Evolutionary conservation across 1,284 basidiomycete species (phyloP), one percentile per base, ranked within the genome.

Genomic region (Ustilago loliicola): DNA sequence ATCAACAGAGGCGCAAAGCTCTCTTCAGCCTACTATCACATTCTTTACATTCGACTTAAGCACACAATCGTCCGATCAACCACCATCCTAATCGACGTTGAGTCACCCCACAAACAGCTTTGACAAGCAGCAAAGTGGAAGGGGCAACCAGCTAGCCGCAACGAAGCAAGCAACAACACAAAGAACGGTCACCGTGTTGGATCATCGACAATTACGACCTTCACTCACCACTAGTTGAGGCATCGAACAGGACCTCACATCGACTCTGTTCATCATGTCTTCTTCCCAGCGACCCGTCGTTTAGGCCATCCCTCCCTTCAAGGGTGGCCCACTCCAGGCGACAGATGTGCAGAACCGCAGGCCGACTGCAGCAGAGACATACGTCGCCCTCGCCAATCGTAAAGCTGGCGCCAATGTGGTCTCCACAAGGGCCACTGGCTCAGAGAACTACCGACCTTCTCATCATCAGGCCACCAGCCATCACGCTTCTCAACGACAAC

Each of bases 291-390:
- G 66, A 32, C 66, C 66, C 47, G 70, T 71, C 54, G 29, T 77
- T 11, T 70, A 77, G 66, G 30, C 68, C 60, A 79, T 79, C 52
- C 77, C 77, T 47, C 77, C 77, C 38, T 79, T 77, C 69, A 79
- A 75, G 30, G 73, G 73, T n/a, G 77, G 63, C 1, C 66, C 66
- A 0, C 54, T 79, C 2, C 77, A 79, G 56, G 66, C 72, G 0
- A 72, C 73, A 21, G 71, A 76, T 45, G 68, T 68, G 3, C 64
- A 66, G 42, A 79, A 79, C 32, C 65, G 75, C 17, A 61, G 75
- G 32, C 70, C 74, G 23, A 72, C 74, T 27, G 66, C 66, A 15
- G 69, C 70, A 25, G 74, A 77, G 57, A 70, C 74, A 7, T 72
- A 77, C 23, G 74, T 72, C 27, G 74, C 74, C 9, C 51, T 72